Evolutionary conservation across 1,139 yeast genomes (phyloP).

Genomic region (Saccharomyces pastorianus): DNA sequence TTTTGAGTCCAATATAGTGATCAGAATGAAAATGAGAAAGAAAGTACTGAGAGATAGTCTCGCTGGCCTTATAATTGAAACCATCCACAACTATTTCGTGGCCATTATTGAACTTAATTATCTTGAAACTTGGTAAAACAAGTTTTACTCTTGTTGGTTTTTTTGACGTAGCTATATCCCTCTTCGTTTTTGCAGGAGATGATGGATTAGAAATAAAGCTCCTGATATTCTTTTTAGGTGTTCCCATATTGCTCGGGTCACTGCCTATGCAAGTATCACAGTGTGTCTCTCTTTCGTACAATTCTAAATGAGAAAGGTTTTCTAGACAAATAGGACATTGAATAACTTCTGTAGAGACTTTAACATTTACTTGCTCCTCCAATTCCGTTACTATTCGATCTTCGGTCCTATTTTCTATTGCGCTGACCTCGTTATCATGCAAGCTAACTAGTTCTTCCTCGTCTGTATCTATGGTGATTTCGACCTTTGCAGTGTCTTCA

Average conservation of each 20-base stretch:
- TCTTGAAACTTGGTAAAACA: constrained; percentile 50
- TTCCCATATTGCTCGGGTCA: constrained; percentile 6
- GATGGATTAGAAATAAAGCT: constrained; percentile 2
- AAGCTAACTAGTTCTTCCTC: neutral
- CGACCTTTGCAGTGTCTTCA: neutral
- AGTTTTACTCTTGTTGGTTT: constrained; percentile 24
- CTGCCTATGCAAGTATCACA: constrained; percentile 45
- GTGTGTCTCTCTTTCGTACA: constrained; percentile 46
- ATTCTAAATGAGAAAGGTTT: constrained; percentile 32
- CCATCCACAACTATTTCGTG: constrained; percentile 58
- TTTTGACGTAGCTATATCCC: constrained; percentile 9
- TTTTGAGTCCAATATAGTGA: constrained; percentile 81
- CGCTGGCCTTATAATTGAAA: constrained; percentile 43
- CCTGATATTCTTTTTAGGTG: neutral
- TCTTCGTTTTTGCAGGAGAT: constrained; percentile 4
- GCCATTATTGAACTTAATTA: constrained; percentile 37
- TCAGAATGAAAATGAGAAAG: constrained; percentile 86
- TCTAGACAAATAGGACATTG: constrained; percentile 46
- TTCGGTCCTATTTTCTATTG: neutral
- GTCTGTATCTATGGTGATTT: neutral
- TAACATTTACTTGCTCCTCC: neutral
- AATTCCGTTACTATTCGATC: neutral
- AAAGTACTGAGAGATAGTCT: constrained; percentile 43
- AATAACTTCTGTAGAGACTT: constrained; percentile 9
- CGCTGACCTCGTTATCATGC: neutral